These are phyloP conservation scores for Cystobasidium slooffiae DNA, from an alignment of 1,284 basidiomycete genomes.

Conservation along the genomic window DNA sequence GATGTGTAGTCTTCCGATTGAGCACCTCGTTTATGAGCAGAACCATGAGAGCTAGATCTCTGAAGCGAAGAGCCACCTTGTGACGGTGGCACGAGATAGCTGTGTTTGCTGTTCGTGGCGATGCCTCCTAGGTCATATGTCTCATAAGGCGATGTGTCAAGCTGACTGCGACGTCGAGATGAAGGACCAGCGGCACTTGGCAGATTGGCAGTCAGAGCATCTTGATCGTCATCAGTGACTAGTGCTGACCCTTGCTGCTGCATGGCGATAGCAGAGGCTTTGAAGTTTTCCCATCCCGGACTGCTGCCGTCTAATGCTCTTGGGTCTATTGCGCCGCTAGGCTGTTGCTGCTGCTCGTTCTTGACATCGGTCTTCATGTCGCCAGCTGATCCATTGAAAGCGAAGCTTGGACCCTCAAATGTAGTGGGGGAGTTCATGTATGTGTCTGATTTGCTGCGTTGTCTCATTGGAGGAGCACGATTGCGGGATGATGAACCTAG, in stretches of 20 bases:
- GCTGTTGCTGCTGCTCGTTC: background rate
- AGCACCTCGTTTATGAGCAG: constrained; percentile 21
- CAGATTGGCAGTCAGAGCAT: background rate
- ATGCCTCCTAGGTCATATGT: background rate
- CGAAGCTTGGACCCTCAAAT: constrained; percentile 26
- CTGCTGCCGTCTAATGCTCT: constrained; percentile 18
- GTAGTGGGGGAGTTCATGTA: constrained; percentile 31
- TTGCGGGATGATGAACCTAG: constrained; percentile 16
- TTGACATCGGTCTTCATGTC: background rate
- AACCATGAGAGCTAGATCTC: constrained; percentile 19
- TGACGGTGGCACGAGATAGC: constrained; percentile 33
- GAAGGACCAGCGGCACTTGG: constrained; percentile 38
- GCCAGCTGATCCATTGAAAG: background rate
- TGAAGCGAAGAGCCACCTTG: constrained; percentile 11
- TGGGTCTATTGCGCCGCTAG: constrained; percentile 30
- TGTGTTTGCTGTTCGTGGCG: constrained; percentile 7
- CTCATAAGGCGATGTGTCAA: constrained; percentile 26
- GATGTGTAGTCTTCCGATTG: constrained; percentile 36
- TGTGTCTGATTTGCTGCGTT: constrained; percentile 42
- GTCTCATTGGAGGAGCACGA: constrained; percentile 8
- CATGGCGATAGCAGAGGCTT: constrained; percentile 7
- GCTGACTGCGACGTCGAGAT: constrained; percentile 18
- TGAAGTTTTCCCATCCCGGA: constrained; percentile 11
- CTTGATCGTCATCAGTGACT: background rate
- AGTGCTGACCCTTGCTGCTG: constrained; percentile 26